Evolutionary conservation across 2,329 filamentous ascomycete species (phyloP).

Genomic region (Pseudocercospora macadamiae): DNA sequence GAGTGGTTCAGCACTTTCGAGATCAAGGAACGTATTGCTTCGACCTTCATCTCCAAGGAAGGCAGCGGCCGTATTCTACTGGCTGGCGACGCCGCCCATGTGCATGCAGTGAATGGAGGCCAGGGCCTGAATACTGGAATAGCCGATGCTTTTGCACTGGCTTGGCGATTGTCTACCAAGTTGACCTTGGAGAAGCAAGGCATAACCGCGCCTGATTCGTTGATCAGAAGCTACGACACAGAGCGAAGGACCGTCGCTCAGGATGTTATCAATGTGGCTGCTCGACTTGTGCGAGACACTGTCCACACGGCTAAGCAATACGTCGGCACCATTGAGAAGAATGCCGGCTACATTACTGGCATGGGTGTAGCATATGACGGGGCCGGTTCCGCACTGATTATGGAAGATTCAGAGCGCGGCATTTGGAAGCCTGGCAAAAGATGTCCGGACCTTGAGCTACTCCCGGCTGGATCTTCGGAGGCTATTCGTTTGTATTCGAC

Average conservation of each 20-base stretch:
- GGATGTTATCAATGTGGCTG: slow-evolving; percentile 18
- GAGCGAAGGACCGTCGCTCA: slow-evolving; percentile 15
- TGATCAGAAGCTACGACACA: slow-evolving; percentile 14
- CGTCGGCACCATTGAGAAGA: slow-evolving; percentile 18
- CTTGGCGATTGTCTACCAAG: slow-evolving; percentile 31
- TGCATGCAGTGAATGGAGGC: slow-evolving; percentile 41
- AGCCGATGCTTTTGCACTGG: slow-evolving; percentile 41
- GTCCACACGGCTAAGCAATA: slow-evolving; percentile 15
- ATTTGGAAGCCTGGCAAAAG: slow-evolving; percentile 15
- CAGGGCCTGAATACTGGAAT: slow-evolving; percentile 46
- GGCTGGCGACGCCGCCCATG: slow-evolving; percentile 42
- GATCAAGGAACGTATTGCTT: slow-evolving; percentile 19
- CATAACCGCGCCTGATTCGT: background rate
- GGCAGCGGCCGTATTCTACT: slow-evolving; percentile 29
- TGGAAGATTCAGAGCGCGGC: slow-evolving; percentile 3
- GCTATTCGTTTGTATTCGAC: slow-evolving; percentile 4
- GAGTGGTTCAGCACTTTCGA: slow-evolving; percentile 21
- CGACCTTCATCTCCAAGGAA: slow-evolving; percentile 12
- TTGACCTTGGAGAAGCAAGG: background rate
- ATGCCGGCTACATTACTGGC: slow-evolving; percentile 16
- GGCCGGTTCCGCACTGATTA: slow-evolving; percentile 1
- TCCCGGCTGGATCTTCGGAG: background rate
- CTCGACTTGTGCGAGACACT: slow-evolving; percentile 15
- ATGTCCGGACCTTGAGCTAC: slow-evolving; percentile 11
- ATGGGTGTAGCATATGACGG: slow-evolving; percentile 14